Percentiles rank a stretch among this genome's conserved stretches.
phyloP scores from a whole-genome alignment of 139 green algal genomes.

The Yamagishiella unicocca region DNA sequence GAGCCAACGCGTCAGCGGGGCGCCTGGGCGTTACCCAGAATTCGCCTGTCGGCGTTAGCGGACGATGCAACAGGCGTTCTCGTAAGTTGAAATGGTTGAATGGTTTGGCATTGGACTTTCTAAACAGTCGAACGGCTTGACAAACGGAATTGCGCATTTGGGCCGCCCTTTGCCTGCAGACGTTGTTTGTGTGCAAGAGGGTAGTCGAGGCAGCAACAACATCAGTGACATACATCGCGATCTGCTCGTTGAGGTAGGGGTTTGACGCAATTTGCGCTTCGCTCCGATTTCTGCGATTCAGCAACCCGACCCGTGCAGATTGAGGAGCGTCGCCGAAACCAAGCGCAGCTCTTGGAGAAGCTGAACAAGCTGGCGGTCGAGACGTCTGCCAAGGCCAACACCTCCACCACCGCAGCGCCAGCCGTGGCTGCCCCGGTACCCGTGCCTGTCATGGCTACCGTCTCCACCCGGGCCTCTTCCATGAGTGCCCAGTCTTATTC shows the following conservation, averaged over 20 bases:
- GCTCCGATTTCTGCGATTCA: too few species aligned
- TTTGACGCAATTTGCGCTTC: neutral
- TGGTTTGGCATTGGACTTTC: neutral
- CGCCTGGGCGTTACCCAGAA: slow-evolving; percentile 23
- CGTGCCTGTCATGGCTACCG: neutral
- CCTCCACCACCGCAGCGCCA: neutral
- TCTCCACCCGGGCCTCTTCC: neutral
- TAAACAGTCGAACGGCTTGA: neutral
- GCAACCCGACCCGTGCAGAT: slow-evolving; percentile 68
- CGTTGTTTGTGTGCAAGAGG: neutral
- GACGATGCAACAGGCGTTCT: slow-evolving; percentile 1
- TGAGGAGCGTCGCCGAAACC: slow-evolving; percentile 78
- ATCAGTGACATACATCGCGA: slow-evolving; percentile 6
- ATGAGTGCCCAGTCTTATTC: neutral
- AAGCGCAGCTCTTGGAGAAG: slow-evolving; percentile 71
- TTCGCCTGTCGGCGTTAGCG: neutral
- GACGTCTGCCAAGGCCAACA: neutral
- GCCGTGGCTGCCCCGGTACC: neutral
- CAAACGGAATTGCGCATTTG: slow-evolving; percentile 22
- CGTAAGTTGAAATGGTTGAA: neutral
- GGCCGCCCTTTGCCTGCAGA: neutral
- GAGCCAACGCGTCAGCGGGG: neutral
- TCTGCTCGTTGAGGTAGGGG: slow-evolving; percentile 19
- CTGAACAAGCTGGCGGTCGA: slow-evolving; percentile 57
- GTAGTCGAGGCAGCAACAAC: neutral